Base-by-base conservation (phyloP, 2,329 filamentous ascomycete species). In the Microcyclospora tardicrescens region DNA sequence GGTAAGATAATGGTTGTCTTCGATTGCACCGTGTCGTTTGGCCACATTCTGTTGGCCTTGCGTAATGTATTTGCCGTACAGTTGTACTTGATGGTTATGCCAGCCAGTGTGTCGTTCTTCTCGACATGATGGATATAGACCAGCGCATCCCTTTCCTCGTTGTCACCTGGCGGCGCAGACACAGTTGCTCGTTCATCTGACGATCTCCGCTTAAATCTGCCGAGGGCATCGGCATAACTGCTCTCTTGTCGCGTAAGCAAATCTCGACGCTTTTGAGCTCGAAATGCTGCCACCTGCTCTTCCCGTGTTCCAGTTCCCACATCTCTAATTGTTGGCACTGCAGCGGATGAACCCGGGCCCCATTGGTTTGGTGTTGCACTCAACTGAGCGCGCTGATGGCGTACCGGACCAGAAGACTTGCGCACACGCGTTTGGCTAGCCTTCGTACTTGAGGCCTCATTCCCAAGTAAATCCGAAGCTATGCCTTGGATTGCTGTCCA, bases 21-120 rank as follows among this genome's bases (percentile, higher is more conserved):
- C 35, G 79, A 76, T 58, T 95, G 89, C 28, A 96, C 81, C 45
- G 77, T 85, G 56, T 96, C 91, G 46, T 86, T 84, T 6, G 86
- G 84, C 91, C 91, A 98, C 54, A 98, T 77, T 10, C 91, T 77
- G 58, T 98, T 98, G 30, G 85, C 79, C 57, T 84, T 91, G 42
- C 84, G 74, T 48, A 98, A 79, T 2, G 81, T 73, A 35, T 87
- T 81, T 40, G 86, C 78, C 45, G 83, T 76, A 58, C 89, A 96
- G 51, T 84, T 81, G 61, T 93, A 98, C 51, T 80, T 83, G 47
- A 98, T 79, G 37, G 91, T 81, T 36, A 98, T 78, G 2, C 91
- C 89, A 1, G 87, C 86, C 50, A 96, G 78, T 2, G 86, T 96
- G 62, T 98, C 91, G 33, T 74, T 74, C 11, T 79, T 74, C 50